These are phyloP conservation scores for Parietichytrium sp. DNA, from an alignment of 108 stramenopile genomes.

Conservation along the genomic window DNA sequence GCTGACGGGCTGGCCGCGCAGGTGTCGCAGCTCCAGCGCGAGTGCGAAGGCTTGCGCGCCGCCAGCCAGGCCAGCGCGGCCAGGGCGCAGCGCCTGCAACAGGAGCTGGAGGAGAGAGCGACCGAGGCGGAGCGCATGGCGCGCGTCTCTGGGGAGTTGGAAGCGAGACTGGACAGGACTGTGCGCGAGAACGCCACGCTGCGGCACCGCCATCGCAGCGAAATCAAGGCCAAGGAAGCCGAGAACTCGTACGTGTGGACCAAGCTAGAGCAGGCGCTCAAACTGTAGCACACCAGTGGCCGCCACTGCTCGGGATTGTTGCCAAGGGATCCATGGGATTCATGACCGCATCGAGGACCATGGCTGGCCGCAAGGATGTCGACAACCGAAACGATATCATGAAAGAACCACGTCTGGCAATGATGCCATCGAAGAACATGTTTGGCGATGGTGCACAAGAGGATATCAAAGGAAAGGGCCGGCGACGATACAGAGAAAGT, in stretches of 20 bases:
- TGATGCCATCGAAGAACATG: too few relatives aligned
- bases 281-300: neutral
- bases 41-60: neutral
- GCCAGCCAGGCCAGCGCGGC: neutral
- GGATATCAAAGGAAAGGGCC: too few relatives aligned
- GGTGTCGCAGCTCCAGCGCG: neutral
- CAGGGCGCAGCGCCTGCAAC: neutral
- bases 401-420: too few relatives aligned
- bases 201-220: neutral
- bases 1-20: neutral
- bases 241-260: constrained; percentile 11
- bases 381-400: too few relatives aligned
- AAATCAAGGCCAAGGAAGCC: constrained; percentile 22
- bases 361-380: too few relatives aligned
- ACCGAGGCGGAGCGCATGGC: neutral
- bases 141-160: neutral
- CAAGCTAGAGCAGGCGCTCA: constrained; percentile 33
- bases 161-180: neutral
- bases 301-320: too few relatives aligned
- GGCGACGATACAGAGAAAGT: too few relatives aligned
- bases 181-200: neutral
- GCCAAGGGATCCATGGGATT: too few relatives aligned
- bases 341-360: too few relatives aligned
- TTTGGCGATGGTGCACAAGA: too few relatives aligned
- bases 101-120: neutral